phyloP scores from a whole-genome alignment of 352 stramenopile genomes.

The Achlya hypogyna region DNA sequence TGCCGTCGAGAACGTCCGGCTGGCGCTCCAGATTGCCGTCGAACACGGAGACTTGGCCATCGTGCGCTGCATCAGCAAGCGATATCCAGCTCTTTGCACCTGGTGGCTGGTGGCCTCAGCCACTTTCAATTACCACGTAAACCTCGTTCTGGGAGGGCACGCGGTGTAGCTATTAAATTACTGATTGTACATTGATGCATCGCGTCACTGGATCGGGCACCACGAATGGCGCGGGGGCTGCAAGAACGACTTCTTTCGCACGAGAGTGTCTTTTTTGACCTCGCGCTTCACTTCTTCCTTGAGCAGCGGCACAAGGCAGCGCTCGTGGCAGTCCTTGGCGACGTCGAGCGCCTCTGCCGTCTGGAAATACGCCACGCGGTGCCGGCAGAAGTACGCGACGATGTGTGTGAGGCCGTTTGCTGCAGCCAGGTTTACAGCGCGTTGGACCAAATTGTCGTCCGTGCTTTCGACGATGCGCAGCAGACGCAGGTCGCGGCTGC shows the following conservation, averaged over 20 bases:
- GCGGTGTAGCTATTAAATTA: neutral
- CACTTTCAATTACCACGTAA: neutral
- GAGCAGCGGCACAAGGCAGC: neutral
- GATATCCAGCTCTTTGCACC: too few relatives aligned
- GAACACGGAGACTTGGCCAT: neutral
- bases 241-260: neutral
- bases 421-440: neutral
- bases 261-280: too few relatives aligned
- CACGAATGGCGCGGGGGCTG: neutral
- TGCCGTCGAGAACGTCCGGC: neutral
- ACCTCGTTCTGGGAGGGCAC: neutral
- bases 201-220: neutral
- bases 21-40: neutral
- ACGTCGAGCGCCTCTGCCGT: neutral
- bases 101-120: too few relatives aligned
- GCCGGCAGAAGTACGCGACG: neutral
- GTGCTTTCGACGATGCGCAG: neutral
- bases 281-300: neutral
- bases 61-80: neutral
- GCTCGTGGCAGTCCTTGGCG: neutral
- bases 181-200: neutral
- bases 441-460: neutral
- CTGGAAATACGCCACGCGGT: neutral
- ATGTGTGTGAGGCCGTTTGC: neutral
- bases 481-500: neutral